Percentiles rank a stretch among this genome's conserved stretches.
Conservation (phyloP, 192 early-diverging fungal species). For the Chytriomyces sp. region DNA sequence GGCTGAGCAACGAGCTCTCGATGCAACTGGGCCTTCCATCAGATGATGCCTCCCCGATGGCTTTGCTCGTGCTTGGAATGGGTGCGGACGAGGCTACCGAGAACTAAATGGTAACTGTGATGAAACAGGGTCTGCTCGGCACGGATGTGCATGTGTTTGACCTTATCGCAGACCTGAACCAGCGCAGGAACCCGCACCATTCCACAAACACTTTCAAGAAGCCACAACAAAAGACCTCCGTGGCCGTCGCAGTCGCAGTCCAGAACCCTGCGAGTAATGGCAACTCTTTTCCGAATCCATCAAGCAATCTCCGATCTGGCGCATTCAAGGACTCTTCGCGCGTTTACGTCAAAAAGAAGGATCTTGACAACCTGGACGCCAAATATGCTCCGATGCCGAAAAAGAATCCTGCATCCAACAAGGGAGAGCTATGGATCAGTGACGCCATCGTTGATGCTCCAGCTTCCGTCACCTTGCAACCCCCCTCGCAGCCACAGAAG, state of each 20-base stretch:
- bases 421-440: too few relatives aligned
- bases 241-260: background rate
- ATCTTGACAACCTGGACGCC: background rate
- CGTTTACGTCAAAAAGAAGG: slow-evolving; percentile 15
- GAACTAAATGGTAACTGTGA: too few relatives aligned
- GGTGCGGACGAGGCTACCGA: slow-evolving; percentile 11
- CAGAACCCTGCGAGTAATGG: too few relatives aligned
- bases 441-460: background rate
- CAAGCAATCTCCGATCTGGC: background rate
- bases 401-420: background rate
- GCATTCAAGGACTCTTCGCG: background rate
- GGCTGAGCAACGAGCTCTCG: slow-evolving; percentile 22
- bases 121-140: slow-evolving; percentile 38
- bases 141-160: slow-evolving; percentile 20
- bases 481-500: background rate
- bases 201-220: background rate
- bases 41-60: slow-evolving; percentile 28
- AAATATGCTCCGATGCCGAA: background rate
- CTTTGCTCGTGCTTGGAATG: slow-evolving; percentile 19
- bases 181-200: slow-evolving; percentile 7
- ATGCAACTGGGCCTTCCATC: slow-evolving; percentile 28
- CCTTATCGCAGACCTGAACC: slow-evolving; percentile 38
- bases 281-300: too few relatives aligned
- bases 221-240: slow-evolving; percentile 15
- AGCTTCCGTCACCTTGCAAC: background rate